Percentiles rank a stretch among this genome's conserved stretches.
phyloP scores from a whole-genome alignment of 768 basidiomycete genomes.

The Pleurotus cornucopiae region DNA sequence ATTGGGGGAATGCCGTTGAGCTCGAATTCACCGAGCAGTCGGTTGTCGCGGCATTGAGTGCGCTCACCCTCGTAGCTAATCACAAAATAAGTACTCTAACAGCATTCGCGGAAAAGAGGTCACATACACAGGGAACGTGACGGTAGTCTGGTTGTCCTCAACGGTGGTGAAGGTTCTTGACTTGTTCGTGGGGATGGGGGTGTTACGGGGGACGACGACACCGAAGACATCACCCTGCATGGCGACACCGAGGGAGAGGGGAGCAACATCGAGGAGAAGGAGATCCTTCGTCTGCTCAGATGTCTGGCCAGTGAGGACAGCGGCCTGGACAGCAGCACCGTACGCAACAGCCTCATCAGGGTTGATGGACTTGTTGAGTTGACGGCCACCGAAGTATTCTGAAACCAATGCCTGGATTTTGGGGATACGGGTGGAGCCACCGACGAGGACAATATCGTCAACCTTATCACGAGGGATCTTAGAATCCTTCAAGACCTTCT shows the following conservation, averaged over 20 bases:
- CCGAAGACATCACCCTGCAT: slow-evolving; percentile 99
- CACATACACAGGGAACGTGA: slow-evolving; percentile 96
- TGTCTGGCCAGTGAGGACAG: slow-evolving; percentile 95
- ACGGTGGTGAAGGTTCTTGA: slow-evolving; percentile 98
- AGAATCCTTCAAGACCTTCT: slow-evolving; percentile 98
- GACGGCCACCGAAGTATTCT: slow-evolving; percentile 98
- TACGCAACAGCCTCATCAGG: slow-evolving; percentile 99
- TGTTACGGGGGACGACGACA: slow-evolving; percentile 98
- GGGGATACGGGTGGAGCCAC: slow-evolving; percentile 98
- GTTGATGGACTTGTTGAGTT: slow-evolving; percentile 99
- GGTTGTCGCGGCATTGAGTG: slow-evolving; percentile 99
- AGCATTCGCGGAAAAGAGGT: background rate
- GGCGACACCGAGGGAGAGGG: slow-evolving; percentile 91
- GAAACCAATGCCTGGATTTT: slow-evolving; percentile 96
- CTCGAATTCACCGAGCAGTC: slow-evolving; percentile 98
- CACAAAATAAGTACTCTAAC: slow-evolving; percentile 9
- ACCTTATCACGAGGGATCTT: slow-evolving; percentile 98
- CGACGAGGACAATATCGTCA: slow-evolving; percentile 98
- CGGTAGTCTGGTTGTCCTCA: slow-evolving; percentile 99
- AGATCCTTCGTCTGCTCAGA: slow-evolving; percentile 98
- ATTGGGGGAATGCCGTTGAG: slow-evolving; percentile 98
- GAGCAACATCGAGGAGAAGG: slow-evolving; percentile 91
- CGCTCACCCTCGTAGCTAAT: slow-evolving; percentile 96
- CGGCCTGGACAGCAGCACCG: slow-evolving; percentile 98
- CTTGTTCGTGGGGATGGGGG: slow-evolving; percentile 99